A percentile compares a stretch with the other conserved stretches of the same genome.
Evolutionary conservation across 2,329 filamentous ascomycete species (phyloP).

Genomic region (Talaromyces sp.): DNA sequence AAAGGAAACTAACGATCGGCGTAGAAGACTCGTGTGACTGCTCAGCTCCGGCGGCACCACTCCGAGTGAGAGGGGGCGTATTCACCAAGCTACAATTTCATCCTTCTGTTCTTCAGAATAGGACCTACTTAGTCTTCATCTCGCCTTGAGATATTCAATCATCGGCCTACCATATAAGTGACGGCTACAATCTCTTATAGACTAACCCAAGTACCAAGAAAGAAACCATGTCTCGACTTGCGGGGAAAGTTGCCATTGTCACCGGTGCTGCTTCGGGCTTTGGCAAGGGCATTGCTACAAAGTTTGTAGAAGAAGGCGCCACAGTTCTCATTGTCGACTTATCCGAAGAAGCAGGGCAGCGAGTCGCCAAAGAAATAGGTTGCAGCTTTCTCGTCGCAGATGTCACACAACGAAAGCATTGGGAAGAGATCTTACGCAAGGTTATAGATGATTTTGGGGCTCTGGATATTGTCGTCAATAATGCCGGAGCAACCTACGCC

Average conservation of each 20-base stretch:
- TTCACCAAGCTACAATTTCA: background rate
- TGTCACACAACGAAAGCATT: slow-evolving; percentile 26
- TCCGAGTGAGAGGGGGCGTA: background rate
- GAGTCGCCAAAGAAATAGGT: slow-evolving; percentile 20
- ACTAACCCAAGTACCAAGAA: too few relatives aligned
- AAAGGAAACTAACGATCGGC: too few relatives aligned
- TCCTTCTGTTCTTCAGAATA: background rate
- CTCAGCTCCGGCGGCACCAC: background rate
- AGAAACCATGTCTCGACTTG: slow-evolving; percentile 22
- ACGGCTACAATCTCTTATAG: background rate
- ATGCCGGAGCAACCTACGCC: slow-evolving; percentile 36
- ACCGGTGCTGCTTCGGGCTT: slow-evolving; percentile 38
- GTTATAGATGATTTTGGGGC: slow-evolving; percentile 18
- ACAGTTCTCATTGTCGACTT: slow-evolving; percentile 35
- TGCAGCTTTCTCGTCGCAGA: slow-evolving; percentile 26
- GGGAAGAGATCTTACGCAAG: slow-evolving; percentile 21
- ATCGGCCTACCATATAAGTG: background rate
- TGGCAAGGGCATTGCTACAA: slow-evolving; percentile 31
- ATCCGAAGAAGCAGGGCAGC: slow-evolving; percentile 24
- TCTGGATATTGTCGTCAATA: slow-evolving; percentile 43
- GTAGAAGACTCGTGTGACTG: too few relatives aligned
- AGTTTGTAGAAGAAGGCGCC: slow-evolving; percentile 34
- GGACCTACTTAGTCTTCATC: background rate
- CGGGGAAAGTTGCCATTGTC: slow-evolving; percentile 39
- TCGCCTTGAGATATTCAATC: background rate